Evolutionary conservation across 352 stramenopile genomes (phyloP), one percentile per base, ranked within the genome.

Genomic region (Blastocystis hominis): DNA sequence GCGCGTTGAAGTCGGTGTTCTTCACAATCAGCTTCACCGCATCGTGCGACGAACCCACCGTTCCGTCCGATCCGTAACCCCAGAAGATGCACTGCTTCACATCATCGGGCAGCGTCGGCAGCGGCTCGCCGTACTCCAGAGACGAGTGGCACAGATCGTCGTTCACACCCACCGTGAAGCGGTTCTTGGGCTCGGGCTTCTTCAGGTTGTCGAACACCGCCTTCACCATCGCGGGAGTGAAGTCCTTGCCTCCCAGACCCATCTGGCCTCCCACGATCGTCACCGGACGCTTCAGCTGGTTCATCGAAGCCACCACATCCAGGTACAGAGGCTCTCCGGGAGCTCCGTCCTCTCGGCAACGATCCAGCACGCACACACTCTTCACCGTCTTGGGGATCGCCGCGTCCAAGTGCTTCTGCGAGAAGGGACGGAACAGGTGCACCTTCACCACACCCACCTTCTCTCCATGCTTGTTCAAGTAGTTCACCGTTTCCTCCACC

Each of bases 51-150:
- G 87, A 90, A 54, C 91, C 90, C 55, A 93, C 91, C 47, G 91
- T 93, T n/a, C 92, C 91, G 42, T 93, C 90, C 68, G 92, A 92
- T 44, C 93, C 92, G 88, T 94, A 95, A 62, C 93, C 93, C 89
- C 91, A 96, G 86, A 97, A 93, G 66, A 97, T 90, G 89, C 93
- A 96, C 89, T 97, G 92, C 78, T 94, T 95, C 5, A 92, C 91
- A 89, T 91, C 89, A 44, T 88, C 76, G 38, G 70, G 30, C 63
- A 92, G 84, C 50, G 89, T 91, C 47, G 89, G 91, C n/a, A 95
- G 89, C 34, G 76, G 69, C 53, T 89, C 89, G 38, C 89, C 88
- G 2, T 92, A 36, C 61, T 88, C 69, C 15, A 92, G 78, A 30
- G 88, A 91, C 3, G 91, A 84, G 88, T 91, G 77, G 42, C 89